Percentiles rank a stretch among this genome's conserved stretches.
Evolutionary conservation across 2,329 filamentous ascomycete species (phyloP).

Genomic region (Orbilia ellipsospora): DNA sequence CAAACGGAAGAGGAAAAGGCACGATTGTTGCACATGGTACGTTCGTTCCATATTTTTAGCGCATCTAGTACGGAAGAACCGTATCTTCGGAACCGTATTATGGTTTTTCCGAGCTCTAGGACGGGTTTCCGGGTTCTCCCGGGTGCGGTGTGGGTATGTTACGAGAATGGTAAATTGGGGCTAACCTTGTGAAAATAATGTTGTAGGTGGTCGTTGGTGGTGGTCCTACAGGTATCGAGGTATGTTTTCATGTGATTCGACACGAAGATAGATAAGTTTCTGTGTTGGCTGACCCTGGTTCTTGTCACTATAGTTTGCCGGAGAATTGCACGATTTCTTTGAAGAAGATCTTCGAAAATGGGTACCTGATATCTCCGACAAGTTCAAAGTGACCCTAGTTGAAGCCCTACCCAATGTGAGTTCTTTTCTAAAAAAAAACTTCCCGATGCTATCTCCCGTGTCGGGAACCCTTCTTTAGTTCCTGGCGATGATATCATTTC

Average conservation of each 20-base stretch:
- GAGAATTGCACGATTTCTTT: conserved; percentile 98
- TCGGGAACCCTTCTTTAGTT: not conserved
- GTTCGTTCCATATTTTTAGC: conserved; percentile 63
- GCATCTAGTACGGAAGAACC: conserved; percentile 18
- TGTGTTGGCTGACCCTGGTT: conserved; percentile 37
- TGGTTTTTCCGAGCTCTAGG: conserved; percentile 28
- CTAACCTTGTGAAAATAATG: conserved; percentile 36
- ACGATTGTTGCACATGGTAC: conserved; percentile 95
- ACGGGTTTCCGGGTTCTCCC: conserved; percentile 36
- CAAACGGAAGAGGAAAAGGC: conserved; percentile 88
- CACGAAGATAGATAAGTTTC: conserved; percentile 11
- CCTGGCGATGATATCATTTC: conserved; percentile 5
- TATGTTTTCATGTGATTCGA: conserved; percentile 29
- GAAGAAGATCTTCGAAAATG: conserved; percentile 98
- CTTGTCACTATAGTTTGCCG: conserved; percentile 76
- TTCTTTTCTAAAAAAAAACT: not conserved
- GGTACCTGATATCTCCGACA: conserved; percentile 91
- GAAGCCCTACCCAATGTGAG: conserved; percentile 89
- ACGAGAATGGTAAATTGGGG: conserved; percentile 23
- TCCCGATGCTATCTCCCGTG: not conserved
- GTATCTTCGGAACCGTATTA: conserved; percentile 9
- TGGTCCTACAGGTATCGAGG: conserved; percentile 58
- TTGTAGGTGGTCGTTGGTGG: conserved; percentile 59
- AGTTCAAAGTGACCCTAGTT: conserved; percentile 97
- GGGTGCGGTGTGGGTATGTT: not conserved